Evolutionary conservation across 2,329 filamentous ascomycete genomes (phyloP), one percentile per base, ranked within the genome.

Genomic region (Venturiaceae sp.): DNA sequence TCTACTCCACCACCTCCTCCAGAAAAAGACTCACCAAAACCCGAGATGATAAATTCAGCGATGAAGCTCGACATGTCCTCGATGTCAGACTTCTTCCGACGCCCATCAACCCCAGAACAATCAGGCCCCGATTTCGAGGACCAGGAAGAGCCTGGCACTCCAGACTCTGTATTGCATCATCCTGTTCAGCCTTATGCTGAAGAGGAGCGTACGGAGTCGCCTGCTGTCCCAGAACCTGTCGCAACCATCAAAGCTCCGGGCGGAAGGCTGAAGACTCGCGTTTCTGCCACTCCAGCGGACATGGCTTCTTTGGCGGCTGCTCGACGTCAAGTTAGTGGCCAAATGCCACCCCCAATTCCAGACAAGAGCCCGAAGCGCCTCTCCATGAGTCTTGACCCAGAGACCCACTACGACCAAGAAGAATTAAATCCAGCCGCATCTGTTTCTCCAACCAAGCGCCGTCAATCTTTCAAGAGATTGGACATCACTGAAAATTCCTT

Each of bases 181-280:
- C 83, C 85, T 2, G 71, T 89, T 53, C 23, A 47, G 13, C 16
- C 30, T 23, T 63, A 66, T 30, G 64, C 66, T 19, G 65, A 69
- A 63, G 72, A 64, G 7, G 66, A 68, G 2, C 69, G 75, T 2
- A 70, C 72, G 16, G 79, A 83, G 50, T 82, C 83, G 0, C 83
- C 84, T 1, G 79, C 78, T 36, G 83, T 97, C 60, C 91, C 92
- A 1, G 91, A 95, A 65, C 83, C 85, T 52, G 76, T 90, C 53
- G 90, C 92, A 4, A 96, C 92, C 0, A 92, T 97, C 74, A 94
- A 92, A 71, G 88, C 91, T 8, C 85, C 88, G 23, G 89, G 90
- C 7, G 90, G 89, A 11, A 90, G 86, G 71, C 80, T 97, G 41
- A 96, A 95, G 78, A 94, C 92, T 0, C 83, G 92, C 34, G 84